phyloP scores from a whole-genome alignment of 371 early-diverging fungal species.

The Mucor indicus region DNA sequence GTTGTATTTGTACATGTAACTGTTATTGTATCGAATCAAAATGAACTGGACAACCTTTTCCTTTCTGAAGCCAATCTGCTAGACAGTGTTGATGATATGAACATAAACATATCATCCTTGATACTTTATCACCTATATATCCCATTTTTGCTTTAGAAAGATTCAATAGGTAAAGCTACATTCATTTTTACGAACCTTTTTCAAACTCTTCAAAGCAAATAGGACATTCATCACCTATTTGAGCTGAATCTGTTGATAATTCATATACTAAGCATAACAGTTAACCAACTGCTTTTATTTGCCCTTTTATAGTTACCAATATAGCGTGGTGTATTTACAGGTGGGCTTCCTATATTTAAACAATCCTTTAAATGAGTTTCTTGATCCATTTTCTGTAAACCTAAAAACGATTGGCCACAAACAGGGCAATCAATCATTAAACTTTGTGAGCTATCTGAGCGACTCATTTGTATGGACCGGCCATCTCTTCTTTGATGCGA shows the following conservation, averaged over 20 bases:
- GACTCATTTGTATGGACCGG: conserved; percentile 39
- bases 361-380: conserved; percentile 45
- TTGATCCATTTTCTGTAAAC: conserved; percentile 33
- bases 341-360: conserved; percentile 29
- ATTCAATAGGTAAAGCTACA: too few relatives aligned
- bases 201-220: conserved; percentile 89
- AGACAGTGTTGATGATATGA: conserved; percentile 33
- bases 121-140: conserved; percentile 57
- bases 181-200: conserved; percentile 35
- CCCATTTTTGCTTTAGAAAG: neutral
- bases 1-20: neutral
- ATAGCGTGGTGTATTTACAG: conserved; percentile 60
- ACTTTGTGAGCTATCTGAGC: conserved; percentile 51
- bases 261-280: conserved; percentile 41
- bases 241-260: conserved; percentile 55
- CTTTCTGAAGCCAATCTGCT: conserved; percentile 28
- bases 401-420: conserved; percentile 59
- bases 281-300: neutral
- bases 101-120: conserved; percentile 69
- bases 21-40: conserved; percentile 18
- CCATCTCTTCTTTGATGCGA: too few relatives aligned
- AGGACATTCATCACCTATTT: conserved; percentile 75
- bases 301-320: conserved; percentile 45
- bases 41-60: conserved; percentile 35
- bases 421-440: conserved; percentile 81